Evolutionary conservation across 23 red algal genomes (phyloP), one percentile per base, ranked within the genome.

Genomic region (Gracilaria domingensis): DNA sequence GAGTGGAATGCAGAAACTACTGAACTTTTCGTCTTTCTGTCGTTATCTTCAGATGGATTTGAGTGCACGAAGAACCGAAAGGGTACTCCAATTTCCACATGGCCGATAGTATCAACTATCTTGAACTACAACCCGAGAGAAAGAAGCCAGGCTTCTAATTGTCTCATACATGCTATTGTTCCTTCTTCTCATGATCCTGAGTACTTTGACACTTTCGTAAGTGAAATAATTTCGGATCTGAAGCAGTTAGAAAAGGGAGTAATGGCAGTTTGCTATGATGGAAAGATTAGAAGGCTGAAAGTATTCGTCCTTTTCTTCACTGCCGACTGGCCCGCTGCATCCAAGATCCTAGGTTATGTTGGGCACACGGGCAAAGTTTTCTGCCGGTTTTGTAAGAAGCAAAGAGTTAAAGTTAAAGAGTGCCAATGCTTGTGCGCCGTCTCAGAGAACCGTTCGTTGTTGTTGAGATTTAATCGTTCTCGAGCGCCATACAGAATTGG

Each of bases 31-130:
- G 50, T 79, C 14, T 79, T 49, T 79, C 42, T 79, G 17, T 26
- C 74, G 42, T 26, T 79, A 30, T 79, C 74, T 53, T 26, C 74
- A 53, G 74, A 79, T 56, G 39, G 74, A 51, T 79, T 79, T 79
- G 74, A 79, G n/a, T 54, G 29, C 39, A 33, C 50, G 3, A 79
- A 51, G 24, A 56, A 79, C 7, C 12, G 74, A 70, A n/a, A 70
- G 65, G 65, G 65, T 70, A 8, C 35, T 12, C 17, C 28, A 25
- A 34, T 70, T 16, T 70, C 65, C 4, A 4, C 65, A 4, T 51
- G 74, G 74, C 74, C 74, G 3, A 44, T 79, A 8, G 9, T 79
- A 2, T 50, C 13, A 4, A 79, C 14, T n/a, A 12, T 79, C 2
- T 23, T 79, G 6, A 79, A 51, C 21, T 12, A 54, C 12, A 79